phyloP scores from a whole-genome alignment of 2,329 filamentous ascomycete species.

The Exophiala spinifera region DNA sequence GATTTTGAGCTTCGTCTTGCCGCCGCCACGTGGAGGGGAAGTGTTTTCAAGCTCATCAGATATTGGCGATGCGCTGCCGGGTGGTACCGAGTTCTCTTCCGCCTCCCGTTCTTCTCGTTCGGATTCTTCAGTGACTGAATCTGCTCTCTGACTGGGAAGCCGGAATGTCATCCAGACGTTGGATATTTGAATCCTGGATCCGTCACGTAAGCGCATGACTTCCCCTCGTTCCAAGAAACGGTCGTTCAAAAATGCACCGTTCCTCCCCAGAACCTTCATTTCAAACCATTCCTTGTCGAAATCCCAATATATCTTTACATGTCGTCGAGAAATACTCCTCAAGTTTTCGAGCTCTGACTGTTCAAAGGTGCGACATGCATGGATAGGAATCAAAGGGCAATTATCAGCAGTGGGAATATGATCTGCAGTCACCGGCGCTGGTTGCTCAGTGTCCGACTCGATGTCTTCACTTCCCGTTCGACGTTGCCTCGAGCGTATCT shows the following conservation, averaged over 20 bases:
- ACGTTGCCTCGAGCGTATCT: background rate
- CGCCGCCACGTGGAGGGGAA: conserved; percentile 14
- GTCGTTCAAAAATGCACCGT: conserved; percentile 56
- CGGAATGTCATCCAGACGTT: conserved; percentile 28
- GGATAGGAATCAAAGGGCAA: conserved; percentile 54
- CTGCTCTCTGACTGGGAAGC: conserved; percentile 21
- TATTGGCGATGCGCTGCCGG: conserved; percentile 12
- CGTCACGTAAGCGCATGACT: conserved; percentile 51
- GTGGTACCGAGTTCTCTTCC: conserved; percentile 9
- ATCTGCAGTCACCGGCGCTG: conserved; percentile 30
- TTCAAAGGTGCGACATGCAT: conserved; percentile 45
- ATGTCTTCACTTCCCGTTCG: background rate
- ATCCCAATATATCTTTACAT: conserved; percentile 61
- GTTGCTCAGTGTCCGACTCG: conserved; percentile 25
- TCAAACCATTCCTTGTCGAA: conserved; percentile 56
- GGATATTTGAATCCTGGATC: conserved; percentile 57
- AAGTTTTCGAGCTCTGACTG: conserved; percentile 44
- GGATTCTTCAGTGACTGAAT: conserved; percentile 20
- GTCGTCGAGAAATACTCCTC: conserved; percentile 60
- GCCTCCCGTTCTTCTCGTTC: conserved; percentile 16
- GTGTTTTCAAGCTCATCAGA: conserved; percentile 17
- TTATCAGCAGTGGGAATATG: conserved; percentile 29
- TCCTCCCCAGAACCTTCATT: conserved; percentile 57
- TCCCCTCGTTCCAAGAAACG: conserved; percentile 48
- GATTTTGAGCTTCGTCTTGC: conserved; percentile 20